These are phyloP conservation scores for Teunomyces aglyptinius DNA, from an alignment of 805 yeast genomes.

Conservation along the genomic window DNA sequence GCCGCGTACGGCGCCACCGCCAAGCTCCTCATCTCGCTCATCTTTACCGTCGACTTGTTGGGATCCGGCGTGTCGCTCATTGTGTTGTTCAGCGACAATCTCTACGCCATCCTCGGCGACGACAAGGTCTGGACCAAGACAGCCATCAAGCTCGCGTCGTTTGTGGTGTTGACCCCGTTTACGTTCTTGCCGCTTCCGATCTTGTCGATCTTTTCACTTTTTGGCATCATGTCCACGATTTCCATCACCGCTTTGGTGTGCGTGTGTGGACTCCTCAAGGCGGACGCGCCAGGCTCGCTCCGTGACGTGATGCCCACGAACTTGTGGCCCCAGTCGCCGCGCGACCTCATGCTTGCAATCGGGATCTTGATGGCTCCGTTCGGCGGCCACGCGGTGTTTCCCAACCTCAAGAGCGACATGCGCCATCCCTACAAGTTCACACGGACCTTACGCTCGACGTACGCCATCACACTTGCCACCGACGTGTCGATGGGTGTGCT, in stretches of 20 bases:
- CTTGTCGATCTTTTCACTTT: conserved; percentile 51
- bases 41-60: conserved; percentile 56
- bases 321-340: conserved; percentile 29
- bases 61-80: conserved; percentile 62
- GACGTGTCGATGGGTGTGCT: conserved; percentile 61
- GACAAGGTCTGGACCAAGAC: conserved; percentile 37
- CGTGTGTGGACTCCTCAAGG: conserved; percentile 44
- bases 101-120: conserved; percentile 42
- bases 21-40: conserved; percentile 63
- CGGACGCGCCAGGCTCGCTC: conserved; percentile 54
- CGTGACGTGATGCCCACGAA: conserved; percentile 43
- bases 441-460: conserved; percentile 54
- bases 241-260: conserved; percentile 47
- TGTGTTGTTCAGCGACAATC: conserved; percentile 60
- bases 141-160: conserved; percentile 65
- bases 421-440: conserved; percentile 62
- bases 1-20: conserved; percentile 49
- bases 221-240: conserved; percentile 57
- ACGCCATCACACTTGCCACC: conserved; percentile 54
- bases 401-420: conserved; percentile 74
- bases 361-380: conserved; percentile 76
- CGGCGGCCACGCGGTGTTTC: conserved; percentile 84
- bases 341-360: conserved; percentile 47
- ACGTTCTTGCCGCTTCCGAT: conserved; percentile 59
- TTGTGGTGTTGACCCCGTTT: conserved; percentile 73